Percentiles rank a stretch among this genome's conserved stretches.
Conservation (phyloP, 371 early-diverging fungal species). For the Mortierella sp. region DNA sequence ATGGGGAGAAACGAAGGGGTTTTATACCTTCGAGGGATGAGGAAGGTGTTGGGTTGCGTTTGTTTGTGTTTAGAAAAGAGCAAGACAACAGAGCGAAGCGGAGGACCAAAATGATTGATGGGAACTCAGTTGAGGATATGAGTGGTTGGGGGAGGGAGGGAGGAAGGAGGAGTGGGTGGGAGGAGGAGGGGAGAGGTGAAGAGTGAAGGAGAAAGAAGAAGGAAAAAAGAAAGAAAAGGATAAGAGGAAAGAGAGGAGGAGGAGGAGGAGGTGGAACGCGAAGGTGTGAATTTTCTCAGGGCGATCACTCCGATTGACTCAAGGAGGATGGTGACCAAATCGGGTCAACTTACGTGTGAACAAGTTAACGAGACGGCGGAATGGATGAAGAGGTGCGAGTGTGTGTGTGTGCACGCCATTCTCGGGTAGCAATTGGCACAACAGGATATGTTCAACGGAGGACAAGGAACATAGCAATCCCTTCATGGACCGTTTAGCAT, state of each 20-base stretch:
- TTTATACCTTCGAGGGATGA: neutral
- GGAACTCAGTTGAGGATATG: neutral
- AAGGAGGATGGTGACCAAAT: neutral
- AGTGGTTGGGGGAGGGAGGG: neutral
- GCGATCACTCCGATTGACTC: neutral
- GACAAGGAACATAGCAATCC: too few species aligned
- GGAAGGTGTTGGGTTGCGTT: neutral
- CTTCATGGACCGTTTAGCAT: too few species aligned
- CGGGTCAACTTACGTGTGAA: neutral
- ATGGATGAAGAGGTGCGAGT: too few species aligned
- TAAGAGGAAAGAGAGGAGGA: neutral
- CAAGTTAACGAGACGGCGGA: neutral
- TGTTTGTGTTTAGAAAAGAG: neutral
- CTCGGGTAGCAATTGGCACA: neutral
- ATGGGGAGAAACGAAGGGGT: neutral
- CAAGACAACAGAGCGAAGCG: neutral
- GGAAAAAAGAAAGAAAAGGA: neutral
- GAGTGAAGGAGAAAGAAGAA: neutral
- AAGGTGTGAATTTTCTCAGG: neutral
- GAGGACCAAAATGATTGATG: constrained; percentile 10
- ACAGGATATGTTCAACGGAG: neutral
- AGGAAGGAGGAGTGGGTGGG: neutral
- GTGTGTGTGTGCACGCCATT: neutral
- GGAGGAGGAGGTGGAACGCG: neutral
- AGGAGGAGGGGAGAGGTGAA: neutral